Base-by-base conservation (phyloP, 805 yeast species). In the Candida maesae region DNA sequence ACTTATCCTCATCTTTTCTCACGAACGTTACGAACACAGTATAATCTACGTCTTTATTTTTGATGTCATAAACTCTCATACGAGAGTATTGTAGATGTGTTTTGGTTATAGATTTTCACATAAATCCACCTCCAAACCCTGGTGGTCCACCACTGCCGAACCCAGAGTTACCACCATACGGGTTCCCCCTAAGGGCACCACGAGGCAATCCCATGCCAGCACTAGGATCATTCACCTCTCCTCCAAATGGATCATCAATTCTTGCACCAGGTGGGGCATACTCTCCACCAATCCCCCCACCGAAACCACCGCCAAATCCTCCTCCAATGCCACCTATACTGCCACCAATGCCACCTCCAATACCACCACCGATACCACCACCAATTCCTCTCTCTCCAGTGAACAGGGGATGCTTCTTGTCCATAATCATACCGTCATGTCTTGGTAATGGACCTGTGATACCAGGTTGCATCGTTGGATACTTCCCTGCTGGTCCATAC, bases 401-500 rank as follows among this genome's bases (percentile, higher is more conserved):
- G 49, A 78, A 78, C 8, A 78, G 41, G 1, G 81, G 82, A 51
- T 78, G 81, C 33, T 70, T 56, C 2, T 65, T 52, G 4, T 74
- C 66, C 1, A 80, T 78, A 40, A 71, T 60, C 84, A 78, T 77
- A 0, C 83, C 84, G 12, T 77, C 76, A 21, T 57, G 38, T 14
- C 19, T 33, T 4, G 35, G 28, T 7, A 23, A 13, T 21, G 35
- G 26, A 3, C 31, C 31, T 14, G 32, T 29, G 30, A 36, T 18
- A 5, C 50, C 67, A 1, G 77, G 75, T 41, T 58, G 59, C 47
- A 74, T 45, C 2, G 51, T 47, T 4, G 81, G 81, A 38, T 71
- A 53, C 39, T 60, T 55, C 12, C 32, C 73, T n/a, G 21, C 72
- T 63, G 36, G 67, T 50, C 82, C 83, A 44, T 72, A 64, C 32